Percentiles rank a stretch among this genome's conserved stretches.
phyloP scores from a whole-genome alignment of 345 rosid species.

The Euclidium syriacum region DNA sequence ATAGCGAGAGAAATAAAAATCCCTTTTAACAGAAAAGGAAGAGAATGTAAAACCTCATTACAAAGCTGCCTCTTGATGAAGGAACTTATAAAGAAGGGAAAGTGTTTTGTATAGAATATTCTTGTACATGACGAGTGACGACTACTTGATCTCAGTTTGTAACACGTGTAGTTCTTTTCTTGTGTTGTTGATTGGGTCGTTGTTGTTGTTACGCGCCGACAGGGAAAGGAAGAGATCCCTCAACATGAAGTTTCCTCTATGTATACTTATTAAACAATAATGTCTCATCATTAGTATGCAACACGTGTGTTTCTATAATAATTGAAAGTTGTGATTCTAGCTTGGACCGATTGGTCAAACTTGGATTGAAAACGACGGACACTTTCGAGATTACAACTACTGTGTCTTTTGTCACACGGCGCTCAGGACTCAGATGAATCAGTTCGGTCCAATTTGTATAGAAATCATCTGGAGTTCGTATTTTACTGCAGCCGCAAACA shows the following conservation, averaged over 20 bases:
- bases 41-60: background rate
- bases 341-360: too few relatives aligned
- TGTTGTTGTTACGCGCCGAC: conserved; percentile 8
- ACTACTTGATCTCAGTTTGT: background rate
- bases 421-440: background rate
- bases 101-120: background rate
- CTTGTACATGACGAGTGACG: conserved; percentile 11
- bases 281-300: too few relatives aligned
- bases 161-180: background rate
- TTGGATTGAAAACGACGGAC: too few relatives aligned
- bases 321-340: too few relatives aligned
- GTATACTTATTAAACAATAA: too few relatives aligned
- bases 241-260: background rate
- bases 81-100: conserved; percentile 1
- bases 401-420: background rate
- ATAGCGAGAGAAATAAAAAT: background rate
- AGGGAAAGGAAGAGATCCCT: background rate
- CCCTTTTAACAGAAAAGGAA: too few relatives aligned
- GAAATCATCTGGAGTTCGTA: background rate
- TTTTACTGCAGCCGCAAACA: background rate
- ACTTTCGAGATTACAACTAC: too few relatives aligned
- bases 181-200: background rate
- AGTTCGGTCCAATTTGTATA: background rate
- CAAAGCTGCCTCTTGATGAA: background rate
- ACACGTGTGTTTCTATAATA: too few relatives aligned